Evolutionary conservation across 768 basidiomycete species (phyloP), one percentile per base, ranked within the genome.

Genomic region (Kwoniella heveanensis): DNA sequence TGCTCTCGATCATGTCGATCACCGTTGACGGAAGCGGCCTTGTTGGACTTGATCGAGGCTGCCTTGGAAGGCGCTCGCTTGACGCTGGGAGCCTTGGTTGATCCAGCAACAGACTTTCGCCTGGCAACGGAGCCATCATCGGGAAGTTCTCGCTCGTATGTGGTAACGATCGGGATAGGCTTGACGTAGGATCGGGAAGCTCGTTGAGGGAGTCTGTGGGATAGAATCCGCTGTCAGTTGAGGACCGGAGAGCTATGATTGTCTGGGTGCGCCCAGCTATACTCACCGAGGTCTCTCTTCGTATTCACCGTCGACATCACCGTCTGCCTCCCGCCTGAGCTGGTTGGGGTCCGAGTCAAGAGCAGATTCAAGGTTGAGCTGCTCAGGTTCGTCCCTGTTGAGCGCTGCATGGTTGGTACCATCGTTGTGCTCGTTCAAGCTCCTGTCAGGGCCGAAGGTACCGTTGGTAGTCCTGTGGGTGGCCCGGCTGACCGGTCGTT

Each of bases 161-260:
- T 76, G 44, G 74, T 76, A 13, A 76, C 69, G 67, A 76, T 73
- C 27, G 74, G 69, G 47, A 76, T 73, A 2, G 69, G 64, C 58
- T 67, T 64, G 62, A 60, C 63, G 65, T 76, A 76, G 10, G 71
- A 73, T 29, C 71, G 59, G 7, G 74, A 76, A 7, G 68, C 62
- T 36, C 65, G 32, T 24, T 69, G 30, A 24, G 30, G 19, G n/a
- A 46, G 10, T 44, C 39, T 44, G n/a, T n/a, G n/a, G n/a, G n/a
- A n/a, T n/a, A n/a, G n/a, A n/a, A n/a, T n/a, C n/a, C n/a, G n/a
- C n/a, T n/a, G n/a, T n/a, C n/a, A n/a, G n/a, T n/a, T n/a, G n/a
- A n/a, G n/a, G n/a, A n/a, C n/a, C n/a, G n/a, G n/a, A n/a, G n/a
- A n/a, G n/a, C n/a, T n/a, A 32, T 13, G 32, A 32, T 44, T 44